Base-by-base conservation (phyloP, 2,329 filamentous ascomycete genomes). In the Diaporthe ilicicola region DNA sequence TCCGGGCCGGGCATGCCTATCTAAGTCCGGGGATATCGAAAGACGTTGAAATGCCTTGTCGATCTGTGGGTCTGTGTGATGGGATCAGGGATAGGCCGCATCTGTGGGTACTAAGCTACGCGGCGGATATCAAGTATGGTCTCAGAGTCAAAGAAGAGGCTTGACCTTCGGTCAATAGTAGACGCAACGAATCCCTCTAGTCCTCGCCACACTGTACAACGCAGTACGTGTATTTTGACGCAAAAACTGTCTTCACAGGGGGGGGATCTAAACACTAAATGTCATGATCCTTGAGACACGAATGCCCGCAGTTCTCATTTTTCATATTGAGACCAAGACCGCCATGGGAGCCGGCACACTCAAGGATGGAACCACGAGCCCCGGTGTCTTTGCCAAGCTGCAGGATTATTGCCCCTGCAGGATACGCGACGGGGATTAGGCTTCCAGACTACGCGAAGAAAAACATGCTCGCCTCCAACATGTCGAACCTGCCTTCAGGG, bases 351-450 rank as follows among this genome's bases (percentile, higher is more conserved):
- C 34, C 29, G 19, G n/a, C 59, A 50, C 19, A 24, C 12, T 37
- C 42, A 17, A 50, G 59, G 42, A n/a, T 34, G 22, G 22, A 48
- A 48, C 42, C 29, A n/a, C 34, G 12, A 48, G 59, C 59, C 59
- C n/a, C n/a, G 3, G 37, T 24, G 15, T 48, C 10, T 27, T 48
- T 29, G 42, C 59, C 59, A 64, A 64, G 59, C 59, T 64, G 59
- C 42, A 48, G 59, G 42, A 62, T 22, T 62, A 42, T 34, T 27
- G 27, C 56, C 56, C 39, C 42, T 62, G 56, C 56, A 62, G 42
- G 32, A 15, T 22, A 34, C 51, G 27, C 54, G 2, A 46, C 56
- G 56, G 56, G n/a, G 27, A 34, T 12, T 17, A 48, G 56, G 10
- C 17, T 48, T 7, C 24, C 29, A n/a, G 19, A 17, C 42, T 22